Conservation (phyloP, 2,329 filamentous ascomycete species). For the Penicillium hesseltinei region DNA sequence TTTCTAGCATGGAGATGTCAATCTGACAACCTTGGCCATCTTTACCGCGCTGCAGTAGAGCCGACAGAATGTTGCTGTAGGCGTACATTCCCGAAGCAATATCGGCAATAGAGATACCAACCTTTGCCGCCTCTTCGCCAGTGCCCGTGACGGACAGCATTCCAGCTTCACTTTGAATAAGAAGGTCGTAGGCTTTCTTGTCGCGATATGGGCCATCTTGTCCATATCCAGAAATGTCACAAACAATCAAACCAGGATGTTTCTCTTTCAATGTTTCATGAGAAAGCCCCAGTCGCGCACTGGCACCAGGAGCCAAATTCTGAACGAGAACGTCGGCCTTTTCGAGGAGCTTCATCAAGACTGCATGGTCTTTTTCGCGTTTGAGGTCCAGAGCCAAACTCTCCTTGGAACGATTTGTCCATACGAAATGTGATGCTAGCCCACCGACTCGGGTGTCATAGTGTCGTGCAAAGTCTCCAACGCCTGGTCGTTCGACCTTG, state of each 20-base stretch:
- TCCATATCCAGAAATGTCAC: slow-evolving; percentile 56
- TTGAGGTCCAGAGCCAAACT: slow-evolving; percentile 54
- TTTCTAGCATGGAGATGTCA: slow-evolving; percentile 59
- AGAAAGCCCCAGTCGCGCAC: slow-evolving; percentile 49
- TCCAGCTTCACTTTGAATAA: slow-evolving; percentile 56
- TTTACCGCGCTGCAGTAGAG: slow-evolving; percentile 49
- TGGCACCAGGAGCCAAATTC: slow-evolving; percentile 54
- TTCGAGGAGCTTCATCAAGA: slow-evolving; percentile 46
- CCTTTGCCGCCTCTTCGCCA: slow-evolving; percentile 47
- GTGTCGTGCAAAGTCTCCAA: slow-evolving; percentile 54
- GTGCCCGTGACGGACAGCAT: slow-evolving; percentile 53
- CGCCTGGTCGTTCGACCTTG: slow-evolving; percentile 53
- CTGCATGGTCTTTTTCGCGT: slow-evolving; percentile 39
- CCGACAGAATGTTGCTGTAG: slow-evolving; percentile 52
- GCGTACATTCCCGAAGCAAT: slow-evolving; percentile 56
- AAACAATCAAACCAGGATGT: slow-evolving; percentile 52
- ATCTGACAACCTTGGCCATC: slow-evolving; percentile 51
- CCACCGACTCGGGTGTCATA: slow-evolving; percentile 54
- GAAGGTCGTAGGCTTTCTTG: slow-evolving; percentile 57
- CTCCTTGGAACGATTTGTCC: slow-evolving; percentile 56
- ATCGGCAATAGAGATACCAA: slow-evolving; percentile 56
- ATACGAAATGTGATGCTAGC: slow-evolving; percentile 55
- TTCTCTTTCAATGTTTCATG: slow-evolving; percentile 44
- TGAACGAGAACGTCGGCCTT: slow-evolving; percentile 55
- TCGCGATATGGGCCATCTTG: slow-evolving; percentile 52